Evolutionary conservation across 2,329 filamentous ascomycete species (phyloP), one percentile per base, ranked within the genome.

Genomic region (Colletotrichum eleusines): DNA sequence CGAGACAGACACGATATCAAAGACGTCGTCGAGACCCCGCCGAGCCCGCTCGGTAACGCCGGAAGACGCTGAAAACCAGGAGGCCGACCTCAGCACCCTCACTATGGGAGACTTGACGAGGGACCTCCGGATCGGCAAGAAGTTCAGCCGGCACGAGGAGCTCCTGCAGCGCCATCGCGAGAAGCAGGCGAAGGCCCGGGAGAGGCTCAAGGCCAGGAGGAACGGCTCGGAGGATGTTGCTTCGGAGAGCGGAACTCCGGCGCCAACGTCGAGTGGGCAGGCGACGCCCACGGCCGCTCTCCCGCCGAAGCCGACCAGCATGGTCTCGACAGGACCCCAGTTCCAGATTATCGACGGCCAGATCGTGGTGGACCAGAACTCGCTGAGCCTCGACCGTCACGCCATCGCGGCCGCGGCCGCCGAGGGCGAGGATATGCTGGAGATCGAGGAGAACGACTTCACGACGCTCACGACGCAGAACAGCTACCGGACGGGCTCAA

Each of bases 391-490:
- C 73, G 90, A 95, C 78, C 86, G 91, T 5, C 90, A 93, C 77
- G 90, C 90, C 38, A 84, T 87, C 53, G 90, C 88, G 4, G 85
- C 85, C 6, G 85, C 86, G 31, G 85, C 80, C 20, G 82, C 81
- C 7, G 80, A 77, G 38, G 81, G 85, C 57, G 84, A 86, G 46
- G 85, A 87, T 44, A 84, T 88, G 76, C 88, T 92, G 76, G 87
- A 89, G 59, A 86, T 92, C 38, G 92, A 94, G 75, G 92, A 95
- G 78, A 91, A 94, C 81, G 92, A 95, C 75, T 91, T 95, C 75
- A 94, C 92, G 1, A 87, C 88, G 23, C 86, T 90, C 63, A 88
- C 92, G 73, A 96, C 90, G 23, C 89, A 88, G 28, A 87, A 87
- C 63, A 92, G 91, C 14, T 94, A 90, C 80, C 85, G 88, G 78